Evolutionary conservation across 768 basidiomycete genomes (phyloP).

Genomic region (Tulasnella calospora): DNA sequence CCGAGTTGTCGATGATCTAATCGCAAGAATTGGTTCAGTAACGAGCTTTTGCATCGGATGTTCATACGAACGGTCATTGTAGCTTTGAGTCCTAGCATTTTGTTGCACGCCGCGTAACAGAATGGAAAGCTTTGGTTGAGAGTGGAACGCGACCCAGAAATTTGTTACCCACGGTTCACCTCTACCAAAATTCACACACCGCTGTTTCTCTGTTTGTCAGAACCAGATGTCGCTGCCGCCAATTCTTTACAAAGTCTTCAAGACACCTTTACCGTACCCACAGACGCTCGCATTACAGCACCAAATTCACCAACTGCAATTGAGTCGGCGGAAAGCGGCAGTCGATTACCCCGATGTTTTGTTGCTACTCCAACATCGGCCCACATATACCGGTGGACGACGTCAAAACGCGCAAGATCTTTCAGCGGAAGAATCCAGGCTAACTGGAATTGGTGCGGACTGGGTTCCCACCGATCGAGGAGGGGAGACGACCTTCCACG

Average conservation of each 20-base stretch:
- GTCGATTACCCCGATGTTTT: conserved; percentile 53
- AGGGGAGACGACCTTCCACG: conserved; percentile 94
- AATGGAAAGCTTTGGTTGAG: conserved; percentile 15
- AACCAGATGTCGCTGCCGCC: conserved; percentile 38
- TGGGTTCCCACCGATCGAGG: conserved; percentile 78
- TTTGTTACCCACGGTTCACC: conserved; percentile 3
- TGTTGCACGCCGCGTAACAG: conserved; percentile 6
- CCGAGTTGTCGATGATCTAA: conserved; percentile 95
- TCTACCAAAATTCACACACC: neutral
- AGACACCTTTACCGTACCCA: conserved; percentile 69
- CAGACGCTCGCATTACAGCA: conserved; percentile 67
- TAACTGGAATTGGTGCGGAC: conserved; percentile 79
- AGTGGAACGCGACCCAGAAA: conserved; percentile 15
- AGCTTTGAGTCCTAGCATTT: conserved; percentile 92
- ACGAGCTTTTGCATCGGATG: too few species aligned
- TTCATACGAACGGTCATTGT: conserved; percentile 67
- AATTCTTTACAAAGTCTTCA: conserved; percentile 73
- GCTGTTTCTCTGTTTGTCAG: neutral
- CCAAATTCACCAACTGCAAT: conserved; percentile 60
- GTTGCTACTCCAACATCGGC: conserved; percentile 81
- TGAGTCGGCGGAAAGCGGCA: conserved; percentile 45
- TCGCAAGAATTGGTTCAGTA: neutral
- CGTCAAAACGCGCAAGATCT: conserved; percentile 61
- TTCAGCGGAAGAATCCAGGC: conserved; percentile 54
- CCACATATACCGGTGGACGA: conserved; percentile 93